Base-by-base conservation (phyloP, 257 asterid genomes). In the Capsicum chinense region DNA sequence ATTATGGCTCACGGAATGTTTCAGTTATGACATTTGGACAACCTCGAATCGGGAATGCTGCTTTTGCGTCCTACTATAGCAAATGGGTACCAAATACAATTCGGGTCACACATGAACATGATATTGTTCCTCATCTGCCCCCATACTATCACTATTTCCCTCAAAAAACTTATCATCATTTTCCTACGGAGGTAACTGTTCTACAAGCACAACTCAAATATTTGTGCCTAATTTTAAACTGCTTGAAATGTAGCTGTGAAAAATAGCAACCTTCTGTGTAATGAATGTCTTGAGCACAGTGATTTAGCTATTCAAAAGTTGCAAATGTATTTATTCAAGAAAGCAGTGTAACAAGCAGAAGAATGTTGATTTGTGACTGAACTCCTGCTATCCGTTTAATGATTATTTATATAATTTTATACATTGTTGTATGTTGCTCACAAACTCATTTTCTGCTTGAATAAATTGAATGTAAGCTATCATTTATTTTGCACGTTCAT, bases 101-200 rank as follows among this genome's bases (percentile, higher is more conserved):
- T 83, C 96, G 99, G 79, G 90, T 97, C 79, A 93, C 98, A 4
- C 90, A 97, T 70, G 95, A 88, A 60, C 95, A 97, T 84, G 99
- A 97, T 89, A 90, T 97, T 11, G 99, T 97, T 87, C 99, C 99
- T 85, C 99, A 97, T 91, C 90, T 97, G 87, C 99, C 99, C 19
- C 99, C 99, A 9, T 97, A 95, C 88, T 95, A 90, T 85, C 42
- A 56, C 56, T 86, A 83, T 82, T 93, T 97, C 79, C 96, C 95
- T 52, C 91, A 89, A 76, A 97, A 97, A 89, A 97, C 99, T 5
- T 97, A 97, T 82, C 98, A 84, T 83, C 99, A 97, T 91, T 95
- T 93, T 70, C 94, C 99, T 82, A 92, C 94, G 92, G 99, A 97
- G 99, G 98, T 97, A 92, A 87, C 64, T 54, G 21, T 78, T 54